A percentile compares a stretch with the other conserved stretches of the same genome.
Conservation (phyloP, 768 basidiomycete species). For the Mycena belliarum region DNA sequence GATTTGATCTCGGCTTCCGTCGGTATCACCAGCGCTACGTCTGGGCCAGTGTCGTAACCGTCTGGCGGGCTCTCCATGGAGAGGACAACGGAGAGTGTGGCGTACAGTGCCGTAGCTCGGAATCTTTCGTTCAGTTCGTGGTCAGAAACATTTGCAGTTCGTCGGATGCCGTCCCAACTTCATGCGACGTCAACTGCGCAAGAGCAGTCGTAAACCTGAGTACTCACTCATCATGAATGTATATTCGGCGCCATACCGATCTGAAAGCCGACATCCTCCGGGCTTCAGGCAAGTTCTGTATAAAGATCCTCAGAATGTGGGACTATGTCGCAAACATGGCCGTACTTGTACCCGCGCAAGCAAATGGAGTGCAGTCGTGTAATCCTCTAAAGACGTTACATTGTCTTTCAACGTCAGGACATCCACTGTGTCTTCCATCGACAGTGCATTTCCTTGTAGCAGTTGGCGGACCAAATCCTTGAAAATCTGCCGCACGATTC, state of each 20-base stretch:
- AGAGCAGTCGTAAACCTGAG: not conserved
- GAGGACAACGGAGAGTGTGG: slow-evolving; percentile 55
- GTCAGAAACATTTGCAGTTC: slow-evolving; percentile 77
- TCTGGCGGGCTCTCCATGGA: slow-evolving; percentile 40
- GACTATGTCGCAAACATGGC: not conserved
- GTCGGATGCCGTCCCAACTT: slow-evolving; percentile 79
- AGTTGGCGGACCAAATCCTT: slow-evolving; percentile 67
- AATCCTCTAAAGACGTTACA: slow-evolving; percentile 56
- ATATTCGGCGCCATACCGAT: slow-evolving; percentile 85
- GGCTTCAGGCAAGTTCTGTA: slow-evolving; percentile 67
- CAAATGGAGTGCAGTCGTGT: slow-evolving; percentile 67
- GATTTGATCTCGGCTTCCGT: slow-evolving; percentile 60
- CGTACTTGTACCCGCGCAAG: slow-evolving; percentile 56
- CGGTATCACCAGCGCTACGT: slow-evolving; percentile 60
- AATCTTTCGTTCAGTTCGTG: slow-evolving; percentile 73
- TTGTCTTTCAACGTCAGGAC: slow-evolving; percentile 87
- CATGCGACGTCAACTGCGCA: not conserved
- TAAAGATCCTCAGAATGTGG: not conserved
- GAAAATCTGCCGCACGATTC: slow-evolving; percentile 52
- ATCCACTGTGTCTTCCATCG: slow-evolving; percentile 81
- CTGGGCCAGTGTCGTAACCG: slow-evolving; percentile 57
- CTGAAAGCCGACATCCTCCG: slow-evolving; percentile 69
- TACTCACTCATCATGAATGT: slow-evolving; percentile 84
- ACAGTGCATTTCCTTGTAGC: slow-evolving; percentile 72
- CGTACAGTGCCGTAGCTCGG: slow-evolving; percentile 72